phyloP scores from a whole-genome alignment of 1,284 basidiomycete species.

The Malassezia caprae region DNA sequence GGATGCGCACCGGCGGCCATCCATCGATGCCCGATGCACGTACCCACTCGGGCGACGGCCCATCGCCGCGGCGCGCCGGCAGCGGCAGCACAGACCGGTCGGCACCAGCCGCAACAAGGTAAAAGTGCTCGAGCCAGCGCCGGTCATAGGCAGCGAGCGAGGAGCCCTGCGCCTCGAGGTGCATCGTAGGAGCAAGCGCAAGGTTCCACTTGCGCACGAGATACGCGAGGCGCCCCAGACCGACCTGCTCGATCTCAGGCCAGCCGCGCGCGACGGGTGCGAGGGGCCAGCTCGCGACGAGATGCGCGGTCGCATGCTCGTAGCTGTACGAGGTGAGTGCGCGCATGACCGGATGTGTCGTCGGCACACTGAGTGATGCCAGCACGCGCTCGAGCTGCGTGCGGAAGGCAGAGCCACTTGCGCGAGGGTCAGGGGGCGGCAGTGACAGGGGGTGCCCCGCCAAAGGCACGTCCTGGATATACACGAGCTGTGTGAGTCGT shows the following conservation, averaged over 20 bases:
- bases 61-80: not conserved
- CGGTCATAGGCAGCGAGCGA: conserved; percentile 31
- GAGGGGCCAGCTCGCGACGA: conserved; percentile 34
- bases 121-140: conserved; percentile 43
- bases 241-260: conserved; percentile 30
- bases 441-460: not conserved
- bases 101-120: conserved; percentile 28
- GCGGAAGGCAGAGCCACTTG: conserved; percentile 21
- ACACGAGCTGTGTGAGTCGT: conserved; percentile 18
- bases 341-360: conserved; percentile 18
- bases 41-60: not conserved
- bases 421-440: not conserved
- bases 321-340: conserved; percentile 21
- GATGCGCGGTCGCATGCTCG: conserved; percentile 16
- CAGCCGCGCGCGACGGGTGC: conserved; percentile 22
- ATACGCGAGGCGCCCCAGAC: conserved; percentile 29
- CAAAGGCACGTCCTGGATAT: conserved; percentile 37
- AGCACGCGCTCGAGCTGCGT: conserved; percentile 24
- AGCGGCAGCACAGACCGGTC: conserved; percentile 25
- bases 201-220: conserved; percentile 21
- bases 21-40: not conserved
- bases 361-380: conserved; percentile 25
- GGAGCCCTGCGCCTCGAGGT: conserved; percentile 38
- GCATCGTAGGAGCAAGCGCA: not conserved
- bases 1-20: conserved; percentile 29